Evolutionary conservation across 345 rosid genomes (phyloP).

Genomic region (Eucalyptus virginea): DNA sequence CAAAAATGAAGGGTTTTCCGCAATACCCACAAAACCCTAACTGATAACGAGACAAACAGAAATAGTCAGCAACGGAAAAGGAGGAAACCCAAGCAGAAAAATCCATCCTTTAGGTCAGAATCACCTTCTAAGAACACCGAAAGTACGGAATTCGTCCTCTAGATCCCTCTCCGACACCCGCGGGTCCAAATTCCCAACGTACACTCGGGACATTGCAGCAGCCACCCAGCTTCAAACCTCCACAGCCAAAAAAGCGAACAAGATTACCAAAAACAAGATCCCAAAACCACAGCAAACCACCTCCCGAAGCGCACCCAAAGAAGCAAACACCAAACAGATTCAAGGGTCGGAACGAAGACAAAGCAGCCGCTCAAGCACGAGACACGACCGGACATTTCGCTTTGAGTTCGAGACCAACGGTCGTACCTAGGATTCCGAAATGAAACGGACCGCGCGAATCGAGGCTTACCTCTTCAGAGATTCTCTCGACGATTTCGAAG

Average conservation of each 20-base stretch:
- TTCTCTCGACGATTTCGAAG: neutral
- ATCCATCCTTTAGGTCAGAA: neutral
- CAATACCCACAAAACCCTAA: neutral
- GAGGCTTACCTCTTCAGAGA: neutral
- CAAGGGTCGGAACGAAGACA: neutral
- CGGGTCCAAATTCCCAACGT: constrained; percentile 69
- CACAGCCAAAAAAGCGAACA: neutral
- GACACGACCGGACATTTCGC: neutral
- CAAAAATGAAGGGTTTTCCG: neutral
- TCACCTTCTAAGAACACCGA: constrained; percentile 67
- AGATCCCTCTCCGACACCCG: constrained; percentile 68
- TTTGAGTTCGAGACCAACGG: neutral
- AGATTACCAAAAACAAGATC: neutral
- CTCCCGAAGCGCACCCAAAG: neutral
- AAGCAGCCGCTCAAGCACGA: neutral
- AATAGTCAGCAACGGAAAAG: neutral
- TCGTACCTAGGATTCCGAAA: neutral
- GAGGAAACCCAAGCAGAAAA: neutral
- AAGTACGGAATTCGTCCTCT: constrained; percentile 65
- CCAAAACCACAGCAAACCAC: neutral
- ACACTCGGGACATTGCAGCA: constrained; percentile 53
- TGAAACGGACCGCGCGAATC: neutral
- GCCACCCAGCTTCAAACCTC: neutral
- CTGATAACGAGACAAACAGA: neutral
- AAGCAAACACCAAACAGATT: neutral